phyloP scores from a whole-genome alignment of 148 eudicot genomes.

The Chenopodium album region DNA sequence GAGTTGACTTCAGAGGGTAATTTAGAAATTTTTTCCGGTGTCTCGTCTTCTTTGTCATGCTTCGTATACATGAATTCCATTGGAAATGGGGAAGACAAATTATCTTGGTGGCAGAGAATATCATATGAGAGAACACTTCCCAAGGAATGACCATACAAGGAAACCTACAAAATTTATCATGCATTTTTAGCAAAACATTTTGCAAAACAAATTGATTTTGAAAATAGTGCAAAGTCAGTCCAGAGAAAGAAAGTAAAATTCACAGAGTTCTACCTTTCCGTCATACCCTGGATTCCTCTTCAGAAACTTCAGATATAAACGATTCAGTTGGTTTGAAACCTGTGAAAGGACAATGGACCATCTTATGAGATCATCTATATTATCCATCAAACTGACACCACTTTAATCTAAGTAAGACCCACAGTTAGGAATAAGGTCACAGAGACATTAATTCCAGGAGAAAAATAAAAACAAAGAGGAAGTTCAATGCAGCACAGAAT shows the following conservation, averaged over 20 bases:
- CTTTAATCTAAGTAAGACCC: background rate
- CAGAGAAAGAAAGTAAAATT: background rate
- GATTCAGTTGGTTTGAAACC: conserved; percentile 92
- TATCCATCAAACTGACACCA: background rate
- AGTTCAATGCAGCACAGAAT: background rate
- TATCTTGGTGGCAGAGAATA: conserved; percentile 95
- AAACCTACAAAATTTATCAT: conserved; percentile 52
- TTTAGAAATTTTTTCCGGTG: conserved; percentile 22
- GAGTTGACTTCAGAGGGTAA: conserved; percentile 28
- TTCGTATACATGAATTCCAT: conserved; percentile 67
- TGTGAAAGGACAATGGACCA: conserved; percentile 28
- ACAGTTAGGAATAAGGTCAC: conserved; percentile 3
- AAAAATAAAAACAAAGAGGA: background rate
- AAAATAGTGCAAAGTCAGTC: background rate
- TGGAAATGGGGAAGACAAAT: conserved; percentile 73
- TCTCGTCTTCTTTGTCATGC: conserved; percentile 32
- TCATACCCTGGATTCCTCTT: conserved; percentile 97
- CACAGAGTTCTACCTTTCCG: conserved; percentile 70
- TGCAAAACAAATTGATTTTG: conserved; percentile 2
- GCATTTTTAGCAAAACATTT: conserved; percentile 14
- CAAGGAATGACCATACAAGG: conserved; percentile 90
- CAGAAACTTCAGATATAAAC: conserved; percentile 74
- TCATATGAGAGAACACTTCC: conserved; percentile 98
- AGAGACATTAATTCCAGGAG: background rate
- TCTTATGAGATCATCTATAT: background rate